Conservation (phyloP, 2,329 filamentous ascomycete species). For the Cercospora janseana region DNA sequence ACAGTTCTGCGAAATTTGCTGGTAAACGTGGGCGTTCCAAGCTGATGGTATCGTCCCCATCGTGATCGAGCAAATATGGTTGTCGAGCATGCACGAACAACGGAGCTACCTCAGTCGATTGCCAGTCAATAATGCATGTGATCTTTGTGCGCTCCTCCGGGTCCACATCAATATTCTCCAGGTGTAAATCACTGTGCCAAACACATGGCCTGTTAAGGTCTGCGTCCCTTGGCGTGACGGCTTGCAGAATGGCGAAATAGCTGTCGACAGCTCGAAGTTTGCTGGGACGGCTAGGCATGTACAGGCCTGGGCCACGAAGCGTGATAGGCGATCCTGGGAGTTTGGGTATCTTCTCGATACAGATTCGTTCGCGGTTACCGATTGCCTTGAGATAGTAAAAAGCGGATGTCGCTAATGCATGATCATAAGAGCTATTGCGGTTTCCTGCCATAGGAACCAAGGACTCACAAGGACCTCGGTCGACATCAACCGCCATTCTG, state of each 20-base stretch:
- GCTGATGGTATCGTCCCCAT: conserved; percentile 33
- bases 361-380: conserved; percentile 35
- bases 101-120: conserved; percentile 38
- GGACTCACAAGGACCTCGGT: conserved; percentile 42
- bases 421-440: too few relatives aligned
- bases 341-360: conserved; percentile 34
- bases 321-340: conserved; percentile 37
- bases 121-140: conserved; percentile 40
- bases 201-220: conserved; percentile 25
- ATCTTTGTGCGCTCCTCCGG: conserved; percentile 35
- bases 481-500: conserved; percentile 33
- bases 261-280: conserved; percentile 34
- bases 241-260: neutral
- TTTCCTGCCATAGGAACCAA: too few relatives aligned
- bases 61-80: conserved; percentile 38
- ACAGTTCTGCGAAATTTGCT: conserved; percentile 29
- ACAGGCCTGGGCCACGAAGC: conserved; percentile 41
- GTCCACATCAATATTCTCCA: conserved; percentile 41
- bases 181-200: conserved; percentile 43
- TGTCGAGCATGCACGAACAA: conserved; percentile 40
- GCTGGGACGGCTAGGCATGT: conserved; percentile 37
- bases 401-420: conserved; percentile 22
- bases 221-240: conserved; percentile 17
- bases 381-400: conserved; percentile 33
- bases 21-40: conserved; percentile 34